Base-by-base conservation (phyloP, 2,329 filamentous ascomycete genomes). In the Apiospora kogelbergensis region DNA sequence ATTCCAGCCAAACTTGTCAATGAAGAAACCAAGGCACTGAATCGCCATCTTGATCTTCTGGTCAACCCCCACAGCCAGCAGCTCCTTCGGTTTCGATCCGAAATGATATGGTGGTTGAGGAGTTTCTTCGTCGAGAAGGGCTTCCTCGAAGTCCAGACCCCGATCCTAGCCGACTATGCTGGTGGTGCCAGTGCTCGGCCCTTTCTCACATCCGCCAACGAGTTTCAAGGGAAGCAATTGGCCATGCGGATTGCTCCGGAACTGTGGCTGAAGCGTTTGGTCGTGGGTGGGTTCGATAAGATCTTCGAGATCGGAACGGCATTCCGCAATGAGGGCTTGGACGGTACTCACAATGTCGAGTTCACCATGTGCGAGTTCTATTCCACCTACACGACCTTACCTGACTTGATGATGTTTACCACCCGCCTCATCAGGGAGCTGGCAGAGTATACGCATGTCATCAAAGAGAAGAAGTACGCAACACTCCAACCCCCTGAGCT, bases 351-450 rank as follows among this genome's bases (percentile, higher is more conserved):
- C 79, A 99, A 99, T 77, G 95, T 96, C 0, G 96, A 99, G 78
- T 99, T 98, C 81, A 96, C 93, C 60, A 98, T 93, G 70, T 98
- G 95, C 84, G 96, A 99, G 81, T 98, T 97, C 81, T 99, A 99
- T 81, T 91, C 92, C 71, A 91, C 95, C 2, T 97, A 95, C 76
- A 90, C 91, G 70, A 92, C 91, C 72, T 86, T 98, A 0, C 83
- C 90, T 44, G 88, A 93, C 53, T 83, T 98, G 66, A 94, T 97
- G 76, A 78, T 80, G 24, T 88, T 90, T 77, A 98, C 95, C 0
- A 92, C 96, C 78, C 82, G 85, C 17, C 81, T 98, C 64, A 80
- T 98, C 41, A 82, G 78, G 42, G 84, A 86, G 22, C 83, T 95
- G 20, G 86, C 88, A 11, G 74, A 80, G 20, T 84, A 86, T 71